Base-by-base conservation (phyloP, 352 stramenopile species). In the Globisporangium alternatum region DNA sequence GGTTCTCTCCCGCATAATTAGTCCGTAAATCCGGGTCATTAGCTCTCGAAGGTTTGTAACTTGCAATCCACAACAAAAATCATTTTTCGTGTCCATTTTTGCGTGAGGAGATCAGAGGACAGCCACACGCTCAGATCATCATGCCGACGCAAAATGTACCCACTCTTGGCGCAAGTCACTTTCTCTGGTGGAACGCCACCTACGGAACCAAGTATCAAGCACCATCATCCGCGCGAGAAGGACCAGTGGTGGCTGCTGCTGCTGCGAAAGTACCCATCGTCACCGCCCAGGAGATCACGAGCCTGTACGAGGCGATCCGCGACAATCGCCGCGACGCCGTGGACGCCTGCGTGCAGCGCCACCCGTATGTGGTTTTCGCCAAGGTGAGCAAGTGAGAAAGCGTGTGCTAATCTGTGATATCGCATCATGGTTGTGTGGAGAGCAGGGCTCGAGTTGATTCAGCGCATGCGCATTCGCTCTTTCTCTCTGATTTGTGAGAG, bases 241-340 rank as follows among this genome's bases (percentile, higher is more conserved):
- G 8, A 3, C 35, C 35, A 41, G 35, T 12, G 12, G 35, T 9
- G 31, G 31, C 5, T 56, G 35, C 25, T 56, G 35, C 25, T 41
- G 43, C 57, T 47, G 52, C 22, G 6, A 48, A 15, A 41, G 19
- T 4, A 43, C 15, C 4, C 47, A 47, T 22, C 15, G 1, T 39
- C 7, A 43, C 39, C 17, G 31, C 52, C 28, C 51, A 43, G 12
- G 66, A 15, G 15, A 19, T 64, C 12, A 12, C 52, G 37, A 39
- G 55, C 59, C 43, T 84, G 30, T 82, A 70, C 9, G 41, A 75
- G 12, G 67, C 71, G 33, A 83, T 86, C 52, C 71, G 69, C 13
- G 67, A 74, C 35, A 84, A 81, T 49, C 51, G 64, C 21, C 56
- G 74, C 15, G 62, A 74, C 12, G 55, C 52, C 15, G 72, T 82